These are phyloP conservation scores for Tetrapyrgos nigripes DNA, from an alignment of 1,284 basidiomycete genomes.

Conservation along the genomic window DNA sequence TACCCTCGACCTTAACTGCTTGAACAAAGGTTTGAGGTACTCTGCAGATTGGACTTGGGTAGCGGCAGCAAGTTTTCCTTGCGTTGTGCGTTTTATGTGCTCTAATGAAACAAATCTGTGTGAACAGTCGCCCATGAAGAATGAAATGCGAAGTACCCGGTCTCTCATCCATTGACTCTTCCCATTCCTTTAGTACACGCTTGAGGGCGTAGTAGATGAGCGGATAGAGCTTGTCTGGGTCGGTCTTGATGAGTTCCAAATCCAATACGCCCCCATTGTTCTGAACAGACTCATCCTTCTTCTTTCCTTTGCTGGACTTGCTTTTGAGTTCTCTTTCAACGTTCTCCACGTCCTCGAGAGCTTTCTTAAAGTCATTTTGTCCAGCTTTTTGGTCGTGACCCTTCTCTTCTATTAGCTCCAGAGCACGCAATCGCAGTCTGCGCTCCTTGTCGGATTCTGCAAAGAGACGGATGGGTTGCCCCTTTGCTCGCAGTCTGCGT, in stretches of 20 bases:
- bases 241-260: conserved; percentile 83
- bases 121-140: conserved; percentile 26
- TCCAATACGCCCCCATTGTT: conserved; percentile 69
- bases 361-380: conserved; percentile 95
- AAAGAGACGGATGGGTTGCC: conserved; percentile 95
- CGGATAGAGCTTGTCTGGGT: conserved; percentile 97
- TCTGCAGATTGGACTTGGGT: conserved; percentile 96
- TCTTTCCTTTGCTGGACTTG: conserved; percentile 67
- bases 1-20: conserved; percentile 84
- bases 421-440: conserved; percentile 85
- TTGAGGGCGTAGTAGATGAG: conserved; percentile 98
- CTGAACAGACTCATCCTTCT: conserved; percentile 61
- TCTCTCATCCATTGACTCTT: conserved; percentile 89
- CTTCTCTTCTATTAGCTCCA: conserved; percentile 94
- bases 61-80: conserved; percentile 94
- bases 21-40: conserved; percentile 97
- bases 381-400: conserved; percentile 78
- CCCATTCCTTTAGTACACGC: conserved; percentile 94
- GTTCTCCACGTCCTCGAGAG: conserved; percentile 90
- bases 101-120: conserved; percentile 47
- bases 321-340: conserved; percentile 76
- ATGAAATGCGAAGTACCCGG: no score
- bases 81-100: conserved; percentile 82
- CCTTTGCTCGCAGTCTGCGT: conserved; percentile 87
- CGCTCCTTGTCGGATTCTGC: conserved; percentile 96